Conservation (phyloP, 768 basidiomycete species). For the Amanita subjunquillea region DNA sequence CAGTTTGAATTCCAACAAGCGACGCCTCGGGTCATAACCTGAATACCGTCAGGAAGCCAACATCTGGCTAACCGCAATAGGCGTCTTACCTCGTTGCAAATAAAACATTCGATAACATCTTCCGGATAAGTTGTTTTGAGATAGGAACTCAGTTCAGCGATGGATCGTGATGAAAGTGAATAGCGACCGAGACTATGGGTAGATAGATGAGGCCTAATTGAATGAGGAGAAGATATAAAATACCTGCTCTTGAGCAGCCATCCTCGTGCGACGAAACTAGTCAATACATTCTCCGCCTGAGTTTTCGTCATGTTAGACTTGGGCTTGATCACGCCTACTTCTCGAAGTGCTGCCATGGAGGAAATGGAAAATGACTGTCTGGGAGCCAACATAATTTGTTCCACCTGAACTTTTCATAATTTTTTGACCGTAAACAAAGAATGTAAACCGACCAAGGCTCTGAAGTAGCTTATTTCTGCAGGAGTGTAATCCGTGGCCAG, state of each 20-base stretch:
- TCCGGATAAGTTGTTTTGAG: slow-evolving; percentile 65
- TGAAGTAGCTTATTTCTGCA: slow-evolving; percentile 77
- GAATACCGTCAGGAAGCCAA: not conserved
- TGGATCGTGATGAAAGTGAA: slow-evolving; percentile 62
- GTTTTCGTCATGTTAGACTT: slow-evolving; percentile 60
- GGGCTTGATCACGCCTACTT: slow-evolving; percentile 47
- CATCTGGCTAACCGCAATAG: not conserved
- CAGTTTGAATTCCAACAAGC: slow-evolving; percentile 55
- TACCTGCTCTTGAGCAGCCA: slow-evolving; percentile 72
- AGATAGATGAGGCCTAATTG: not conserved
- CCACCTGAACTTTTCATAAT: slow-evolving; percentile 43
- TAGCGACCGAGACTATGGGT: slow-evolving; percentile 53
- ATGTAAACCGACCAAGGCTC: slow-evolving; percentile 50
- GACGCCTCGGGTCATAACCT: slow-evolving; percentile 64
- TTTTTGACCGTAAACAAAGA: not conserved
- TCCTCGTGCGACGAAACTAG: slow-evolving; percentile 76
- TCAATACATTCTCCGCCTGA: slow-evolving; percentile 61
- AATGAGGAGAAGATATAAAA: slow-evolving; percentile 15
- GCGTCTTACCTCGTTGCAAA: slow-evolving; percentile 55
- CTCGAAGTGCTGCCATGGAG: slow-evolving; percentile 67
- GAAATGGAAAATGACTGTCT: slow-evolving; percentile 67
- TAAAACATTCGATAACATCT: slow-evolving; percentile 60
- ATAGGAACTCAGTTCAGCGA: slow-evolving; percentile 67
- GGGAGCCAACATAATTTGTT: slow-evolving; percentile 80
- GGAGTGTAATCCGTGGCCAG: slow-evolving; percentile 77